Evolutionary conservation across 495 filamentous ascomycete species (phyloP), one percentile per base, ranked within the genome.

Genomic region (Tricharina praecox): DNA sequence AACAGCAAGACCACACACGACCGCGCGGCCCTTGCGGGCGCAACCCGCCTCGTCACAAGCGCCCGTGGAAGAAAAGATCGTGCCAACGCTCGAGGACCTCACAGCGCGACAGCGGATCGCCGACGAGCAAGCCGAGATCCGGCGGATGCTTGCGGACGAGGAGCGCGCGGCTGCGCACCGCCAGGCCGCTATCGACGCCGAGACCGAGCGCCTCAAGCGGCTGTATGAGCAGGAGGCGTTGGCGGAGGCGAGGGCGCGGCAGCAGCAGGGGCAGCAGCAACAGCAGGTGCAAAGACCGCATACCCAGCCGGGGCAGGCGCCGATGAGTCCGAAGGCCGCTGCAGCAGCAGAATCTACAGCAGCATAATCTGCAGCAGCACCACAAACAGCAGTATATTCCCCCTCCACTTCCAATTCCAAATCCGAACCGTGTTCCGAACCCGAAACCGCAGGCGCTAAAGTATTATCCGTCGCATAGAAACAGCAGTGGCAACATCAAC

Each of bases 171-270:
- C 75, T 28, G 76, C 78, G 24, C 73, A 93, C 45, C 74, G 71
- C 1, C 84, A 84, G 52, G n/a, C n/a, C n/a, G n/a, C n/a, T n/a
- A 67, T 95, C 11, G 79, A 82, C 19, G 75, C 76, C 47, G 90
- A 96, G 63, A 96, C 90, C 0, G 81, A 87, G 56, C 70, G 87
- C 2, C 62, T 97, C 8, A 71, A 77, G 36, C 73, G 72, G 52
- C 52, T 81, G 45, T 94, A 87, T 26, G 56, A 59, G 16, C 24
- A 21, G 3, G 55, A 54, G n/a, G n/a, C n/a, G n/a, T n/a, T n/a
- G n/a, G n/a, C n/a, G n/a, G n/a, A n/a, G n/a, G n/a, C n/a, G 19
- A 32, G 44, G 18, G 36, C 5, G 36, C n/a, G 5, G 36, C 15
- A 5, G 28, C 28, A 5, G 7, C 28, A 40, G 37, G 15, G 37